Evolutionary conservation across 2,329 filamentous ascomycete genomes (phyloP), one percentile per base, ranked within the genome.

Genomic region (Talaromyces verruculosus): DNA sequence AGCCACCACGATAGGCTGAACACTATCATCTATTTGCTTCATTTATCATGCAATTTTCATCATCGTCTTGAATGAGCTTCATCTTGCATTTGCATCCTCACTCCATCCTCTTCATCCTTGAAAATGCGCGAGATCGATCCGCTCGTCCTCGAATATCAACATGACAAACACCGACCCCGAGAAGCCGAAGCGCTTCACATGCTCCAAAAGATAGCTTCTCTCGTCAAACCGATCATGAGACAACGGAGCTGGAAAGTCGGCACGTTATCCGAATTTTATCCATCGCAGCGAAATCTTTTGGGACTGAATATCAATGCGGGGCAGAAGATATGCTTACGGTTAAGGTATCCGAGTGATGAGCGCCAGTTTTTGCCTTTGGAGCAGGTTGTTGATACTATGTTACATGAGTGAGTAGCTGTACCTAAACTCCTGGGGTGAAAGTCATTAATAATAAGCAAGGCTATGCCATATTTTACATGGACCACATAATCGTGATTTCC

Each of bases 181-280:
- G 81, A 83, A 68, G 75, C 79, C n/a, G 84, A 86, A 67, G 84
- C 84, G 11, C 74, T 85, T 3, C 73, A 86, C 41, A 87, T 86
- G 65, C 84, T 98, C 28, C 90, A 88, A 72, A 93, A 91, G 77
- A 85, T 96, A 47, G 92, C 92, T 2, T 96, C 93, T 30, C 80
- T 96, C 65, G 93, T 97, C 68, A 97, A 97, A 77, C 94, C 94
- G 19, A 91, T 98, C 68, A 98, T 98, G 93, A 86, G 92, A 69
- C 92, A 92, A 58, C 87, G 91, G 51, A 84, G 84, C 64, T 98
- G 93, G 91, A 89, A 83, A 68, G 91, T 98, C 39, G 84, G 85
- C 33, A 87, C 91, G 58, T 84, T 98, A 17, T 88, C 89, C 59
- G 94, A 98, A 76, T 97, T 98, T 79, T 91, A 91, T 67, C 94